Evolutionary conservation across 2,329 filamentous ascomycete genomes (phyloP).

Genomic region (Neopestalotiopsis rosae): DNA sequence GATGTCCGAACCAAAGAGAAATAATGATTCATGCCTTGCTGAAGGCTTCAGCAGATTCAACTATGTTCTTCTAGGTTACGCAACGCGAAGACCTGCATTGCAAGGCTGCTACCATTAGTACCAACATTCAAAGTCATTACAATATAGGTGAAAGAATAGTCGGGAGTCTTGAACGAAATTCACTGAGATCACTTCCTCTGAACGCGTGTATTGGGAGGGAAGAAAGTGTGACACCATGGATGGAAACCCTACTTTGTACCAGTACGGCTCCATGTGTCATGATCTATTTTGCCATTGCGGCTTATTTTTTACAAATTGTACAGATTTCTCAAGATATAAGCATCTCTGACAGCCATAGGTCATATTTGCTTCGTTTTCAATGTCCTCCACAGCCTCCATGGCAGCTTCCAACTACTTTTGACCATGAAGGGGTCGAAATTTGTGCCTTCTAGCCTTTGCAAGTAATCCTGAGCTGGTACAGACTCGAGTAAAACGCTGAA

Average conservation of each 20-base stretch:
- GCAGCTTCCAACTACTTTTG: constrained; percentile 78
- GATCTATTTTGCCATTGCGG: not conserved
- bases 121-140: no score
- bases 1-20: no score
- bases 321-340: not conserved
- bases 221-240: not conserved
- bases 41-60: no score
- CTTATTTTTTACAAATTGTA: not conserved
- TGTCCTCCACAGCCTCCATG: constrained; percentile 72
- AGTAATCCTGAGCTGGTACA: constrained; percentile 77
- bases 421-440: constrained; percentile 85
- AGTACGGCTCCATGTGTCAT: not conserved
- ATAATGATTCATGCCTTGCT: no score
- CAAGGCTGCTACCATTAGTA: no score
- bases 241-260: not conserved
- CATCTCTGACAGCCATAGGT: constrained; percentile 15
- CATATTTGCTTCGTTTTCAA: constrained; percentile 55
- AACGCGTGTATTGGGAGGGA: not conserved
- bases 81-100: no score
- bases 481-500: constrained; percentile 85
- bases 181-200: no score
- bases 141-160: no score
- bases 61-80: no score
- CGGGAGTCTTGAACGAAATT: no score
- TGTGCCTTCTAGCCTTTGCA: constrained; percentile 75